phyloP scores from a whole-genome alignment of 768 basidiomycete genomes.

The Podaxis sp. region DNA sequence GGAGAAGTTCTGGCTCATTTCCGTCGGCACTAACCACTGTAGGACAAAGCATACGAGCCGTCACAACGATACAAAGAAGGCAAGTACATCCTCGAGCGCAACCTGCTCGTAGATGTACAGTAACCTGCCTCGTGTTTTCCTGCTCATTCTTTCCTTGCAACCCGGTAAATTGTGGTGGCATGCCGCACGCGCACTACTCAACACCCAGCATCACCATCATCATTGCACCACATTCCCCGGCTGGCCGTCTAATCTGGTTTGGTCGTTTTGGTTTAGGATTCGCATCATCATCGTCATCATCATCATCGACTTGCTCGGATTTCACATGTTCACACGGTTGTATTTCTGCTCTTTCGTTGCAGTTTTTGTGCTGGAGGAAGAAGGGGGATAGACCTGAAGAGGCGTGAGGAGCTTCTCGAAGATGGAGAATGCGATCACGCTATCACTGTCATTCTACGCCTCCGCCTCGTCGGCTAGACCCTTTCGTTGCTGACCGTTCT shows the following conservation, averaged over 20 bases:
- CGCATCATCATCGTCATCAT: neutral
- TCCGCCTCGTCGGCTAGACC: neutral
- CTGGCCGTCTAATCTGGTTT: conserved; percentile 14
- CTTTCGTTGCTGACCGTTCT: neutral
- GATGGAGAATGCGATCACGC: neutral
- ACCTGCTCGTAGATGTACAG: conserved; percentile 83
- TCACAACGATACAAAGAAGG: conserved; percentile 98
- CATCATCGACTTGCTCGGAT: conserved; percentile 20
- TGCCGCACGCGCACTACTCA: neutral
- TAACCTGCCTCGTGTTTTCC: conserved; percentile 26
- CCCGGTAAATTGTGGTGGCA: neutral
- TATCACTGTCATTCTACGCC: neutral
- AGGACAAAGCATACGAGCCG: conserved; percentile 90
- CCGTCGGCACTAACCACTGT: conserved; percentile 11
- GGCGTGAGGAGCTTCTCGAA: neutral
- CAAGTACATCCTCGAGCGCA: conserved; percentile 95
- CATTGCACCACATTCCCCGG: conserved; percentile 7
- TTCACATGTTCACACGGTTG: conserved; percentile 16
- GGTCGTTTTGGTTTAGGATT: conserved; percentile 16
- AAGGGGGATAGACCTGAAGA: conserved; percentile 11
- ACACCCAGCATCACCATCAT: neutral
- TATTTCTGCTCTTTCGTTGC: conserved; percentile 12
- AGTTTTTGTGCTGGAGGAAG: conserved; percentile 12
- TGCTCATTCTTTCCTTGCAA: neutral
- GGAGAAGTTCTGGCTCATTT: conserved; percentile 2